A percentile compares a stretch with the other conserved stretches of the same genome.
Evolutionary conservation across 306 rosid genomes (phyloP).

Genomic region (Corylus americana): DNA sequence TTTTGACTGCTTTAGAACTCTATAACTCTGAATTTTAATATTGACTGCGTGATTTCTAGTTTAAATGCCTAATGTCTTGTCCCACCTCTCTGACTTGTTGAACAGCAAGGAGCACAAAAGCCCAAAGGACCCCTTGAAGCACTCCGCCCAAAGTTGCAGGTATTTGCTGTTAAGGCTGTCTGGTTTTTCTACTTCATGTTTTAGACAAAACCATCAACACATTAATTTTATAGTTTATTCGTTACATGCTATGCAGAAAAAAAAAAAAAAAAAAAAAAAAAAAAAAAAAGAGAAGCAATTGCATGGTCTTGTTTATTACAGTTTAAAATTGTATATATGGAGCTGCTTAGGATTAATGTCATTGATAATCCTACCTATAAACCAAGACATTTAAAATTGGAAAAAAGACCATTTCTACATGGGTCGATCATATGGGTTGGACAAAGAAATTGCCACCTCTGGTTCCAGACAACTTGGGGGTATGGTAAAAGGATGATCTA

Average conservation of each 20-base stretch:
- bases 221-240: not conserved
- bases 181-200: not conserved
- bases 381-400: not conserved
- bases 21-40: conserved; percentile 3
- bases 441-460: conserved; percentile 1
- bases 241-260: not conserved
- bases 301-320: not conserved
- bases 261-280: too few relatives aligned
- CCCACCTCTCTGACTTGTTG: conserved; percentile 32
- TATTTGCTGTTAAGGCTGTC: conserved; percentile 25
- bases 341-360: not conserved
- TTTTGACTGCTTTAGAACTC: conserved; percentile 16
- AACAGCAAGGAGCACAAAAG: conserved; percentile 80
- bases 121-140: conserved; percentile 99
- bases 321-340: not conserved
- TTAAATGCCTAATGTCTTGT: conserved; percentile 25
- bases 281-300: too few relatives aligned
- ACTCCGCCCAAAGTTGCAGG: conserved; percentile 98
- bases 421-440: not conserved
- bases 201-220: not conserved
- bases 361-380: not conserved
- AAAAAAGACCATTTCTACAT: not conserved
- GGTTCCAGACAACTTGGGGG: not conserved
- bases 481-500: not conserved
- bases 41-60: conserved; percentile 16